Base-by-base conservation (phyloP, 1,284 basidiomycete species). In the Melampsora occidentalis region DNA sequence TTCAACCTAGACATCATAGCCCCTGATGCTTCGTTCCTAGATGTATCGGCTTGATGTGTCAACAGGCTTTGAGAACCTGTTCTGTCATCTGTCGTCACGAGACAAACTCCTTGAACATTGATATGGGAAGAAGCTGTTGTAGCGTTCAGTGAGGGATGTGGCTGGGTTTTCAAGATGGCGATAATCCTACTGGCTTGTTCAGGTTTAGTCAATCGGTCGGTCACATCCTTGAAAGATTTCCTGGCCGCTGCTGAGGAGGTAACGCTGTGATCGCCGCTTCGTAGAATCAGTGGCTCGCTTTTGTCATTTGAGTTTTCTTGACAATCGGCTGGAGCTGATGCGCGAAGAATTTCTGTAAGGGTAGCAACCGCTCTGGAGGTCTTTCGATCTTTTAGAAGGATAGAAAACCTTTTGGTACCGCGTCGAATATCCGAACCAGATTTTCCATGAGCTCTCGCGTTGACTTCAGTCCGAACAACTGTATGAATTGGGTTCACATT, bases 221-320 rank as follows among this genome's bases (percentile, higher is more conserved):
- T 57, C 25, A 57, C 53, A 57, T n/a, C 25, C 14, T 57, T 57
- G 53, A 57, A 57, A 57, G 53, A 22, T 28, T 57, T 57, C 53
- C 25, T 57, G n/a, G 25, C n/a, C 25, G 53, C 25, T n/a, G 53
- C 53, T 57, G 53, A 28, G n/a, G 53, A 57, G 10, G 53, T n/a
- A 22, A 2, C n/a, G 25, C 7, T 22, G n/a, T 9, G n/a, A 22
- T 57, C 25, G 1, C n/a, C 53, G 12, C 14, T 28, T 28, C 25
- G 53, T n/a, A 12, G n/a, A n/a, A 57, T n/a, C 7, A 28, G n/a
- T 10, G 53, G 53, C n/a, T 57, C 53, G 25, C 7, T 57, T 7
- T n/a, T 28, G 18, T 57, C 25, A 16, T n/a, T 5, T 9, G 53
- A 28, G n/a, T 12, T 57, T 3, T n/a, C n/a, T 57, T 7, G 53